Conservation (phyloP, 2,329 filamentous ascomycete genomes). For the Venturia carpophila region DNA sequence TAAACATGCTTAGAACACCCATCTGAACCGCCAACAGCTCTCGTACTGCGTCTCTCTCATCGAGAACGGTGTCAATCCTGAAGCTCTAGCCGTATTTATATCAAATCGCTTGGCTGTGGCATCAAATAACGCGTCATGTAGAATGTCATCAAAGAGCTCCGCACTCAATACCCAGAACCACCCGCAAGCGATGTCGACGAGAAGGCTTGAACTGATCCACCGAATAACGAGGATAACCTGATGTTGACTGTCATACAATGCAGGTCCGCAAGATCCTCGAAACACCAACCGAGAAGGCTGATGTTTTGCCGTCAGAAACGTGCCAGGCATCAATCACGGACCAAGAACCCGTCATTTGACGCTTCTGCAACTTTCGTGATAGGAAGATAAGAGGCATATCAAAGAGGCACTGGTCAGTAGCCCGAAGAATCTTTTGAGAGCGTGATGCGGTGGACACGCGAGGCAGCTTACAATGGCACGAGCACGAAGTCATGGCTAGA, state of each 20-base stretch:
- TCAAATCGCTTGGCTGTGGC: conserved; percentile 43
- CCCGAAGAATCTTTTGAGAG: not conserved
- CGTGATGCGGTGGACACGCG: not conserved
- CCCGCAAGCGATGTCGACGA: conserved; percentile 16
- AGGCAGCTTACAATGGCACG: not conserved
- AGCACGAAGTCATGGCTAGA: not conserved
- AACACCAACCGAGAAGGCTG: not conserved
- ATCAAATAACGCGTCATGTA: conserved; percentile 60
- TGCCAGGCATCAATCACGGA: not conserved
- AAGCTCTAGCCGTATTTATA: conserved; percentile 75
- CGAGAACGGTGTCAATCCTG: conserved; percentile 93
- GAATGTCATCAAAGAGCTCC: conserved; percentile 41
- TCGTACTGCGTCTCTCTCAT: conserved; percentile 95
- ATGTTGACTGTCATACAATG: not conserved
- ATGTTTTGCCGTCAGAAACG: not conserved
- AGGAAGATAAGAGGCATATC: not conserved
- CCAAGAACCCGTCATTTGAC: not conserved
- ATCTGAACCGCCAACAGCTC: conserved; percentile 81
- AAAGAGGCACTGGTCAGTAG: not conserved
- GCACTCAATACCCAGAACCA: conserved; percentile 33
- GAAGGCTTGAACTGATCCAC: not conserved
- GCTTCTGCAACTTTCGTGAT: not conserved
- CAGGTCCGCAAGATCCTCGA: not conserved
- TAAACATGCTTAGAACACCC: conserved; percentile 62
- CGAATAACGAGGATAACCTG: not conserved